phyloP scores from a whole-genome alignment of 257 asterid species.

The Prunella vulgaris region DNA sequence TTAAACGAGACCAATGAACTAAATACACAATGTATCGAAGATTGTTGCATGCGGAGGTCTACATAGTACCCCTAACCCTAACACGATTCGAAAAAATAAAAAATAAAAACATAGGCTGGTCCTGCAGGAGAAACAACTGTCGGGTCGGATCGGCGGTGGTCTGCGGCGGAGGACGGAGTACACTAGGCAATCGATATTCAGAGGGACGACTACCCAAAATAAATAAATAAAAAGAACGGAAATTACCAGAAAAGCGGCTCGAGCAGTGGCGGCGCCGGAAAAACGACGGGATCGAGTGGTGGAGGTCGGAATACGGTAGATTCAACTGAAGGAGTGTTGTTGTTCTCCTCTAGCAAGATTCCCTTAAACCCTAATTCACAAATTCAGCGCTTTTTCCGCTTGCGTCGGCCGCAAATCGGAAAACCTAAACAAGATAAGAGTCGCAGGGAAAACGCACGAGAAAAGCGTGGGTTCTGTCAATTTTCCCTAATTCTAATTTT shows the following conservation, averaged over 20 bases:
- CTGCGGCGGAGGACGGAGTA: neutral
- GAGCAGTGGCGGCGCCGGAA: neutral
- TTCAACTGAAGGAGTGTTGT: neutral
- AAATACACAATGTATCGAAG: neutral
- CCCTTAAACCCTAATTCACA: neutral
- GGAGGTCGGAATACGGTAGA: neutral
- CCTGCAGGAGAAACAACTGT: neutral
- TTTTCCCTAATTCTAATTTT: neutral
- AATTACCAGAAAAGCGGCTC: neutral
- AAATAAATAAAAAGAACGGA: neutral
- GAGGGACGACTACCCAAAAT: neutral
- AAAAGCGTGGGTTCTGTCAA: neutral
- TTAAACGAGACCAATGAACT: neutral
- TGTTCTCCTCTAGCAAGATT: neutral
- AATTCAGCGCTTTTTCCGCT: neutral
- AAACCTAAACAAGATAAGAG: neutral
- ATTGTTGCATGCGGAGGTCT: neutral
- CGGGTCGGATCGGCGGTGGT: neutral
- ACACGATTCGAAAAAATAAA: neutral
- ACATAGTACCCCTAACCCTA: neutral
- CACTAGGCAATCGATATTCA: neutral
- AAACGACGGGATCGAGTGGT: neutral
- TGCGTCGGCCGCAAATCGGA: neutral
- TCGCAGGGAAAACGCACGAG: neutral
- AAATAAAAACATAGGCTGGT: neutral